phyloP scores from a whole-genome alignment of 108 stramenopile species.

The Skeletonema costatum region DNA sequence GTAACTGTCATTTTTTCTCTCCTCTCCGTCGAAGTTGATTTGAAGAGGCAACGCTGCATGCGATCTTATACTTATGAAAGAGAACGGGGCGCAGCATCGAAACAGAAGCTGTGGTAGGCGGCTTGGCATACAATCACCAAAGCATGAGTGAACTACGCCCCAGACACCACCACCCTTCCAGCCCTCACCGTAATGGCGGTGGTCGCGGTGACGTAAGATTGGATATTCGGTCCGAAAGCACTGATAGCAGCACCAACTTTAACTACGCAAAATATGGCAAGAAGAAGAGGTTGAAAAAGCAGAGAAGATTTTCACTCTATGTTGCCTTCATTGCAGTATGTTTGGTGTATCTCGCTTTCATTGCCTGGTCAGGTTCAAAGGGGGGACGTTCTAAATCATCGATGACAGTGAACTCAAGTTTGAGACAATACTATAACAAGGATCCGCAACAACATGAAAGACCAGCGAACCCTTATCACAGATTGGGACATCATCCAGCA shows the following conservation, averaged over 20 bases:
- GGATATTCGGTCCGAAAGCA: background rate
- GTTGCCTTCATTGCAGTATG: background rate
- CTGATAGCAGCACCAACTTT: background rate
- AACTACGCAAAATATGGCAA: slow-evolving; percentile 35
- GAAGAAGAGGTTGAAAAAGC: background rate
- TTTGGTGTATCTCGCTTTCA: background rate
- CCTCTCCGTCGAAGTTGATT: no score
- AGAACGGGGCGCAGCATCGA: no score
- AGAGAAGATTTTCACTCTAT: background rate
- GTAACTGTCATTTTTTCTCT: no score
- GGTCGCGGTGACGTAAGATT: background rate
- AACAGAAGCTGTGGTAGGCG: no score
- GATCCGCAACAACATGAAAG: background rate
- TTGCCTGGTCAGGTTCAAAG: background rate
- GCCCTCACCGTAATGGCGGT: background rate
- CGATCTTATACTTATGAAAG: no score
- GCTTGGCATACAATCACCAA: background rate
- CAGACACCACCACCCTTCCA: background rate
- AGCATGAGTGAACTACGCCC: background rate
- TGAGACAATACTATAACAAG: background rate
- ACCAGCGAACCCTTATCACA: background rate
- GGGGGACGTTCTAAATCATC: background rate
- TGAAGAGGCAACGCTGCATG: no score
- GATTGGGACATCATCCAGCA: background rate
- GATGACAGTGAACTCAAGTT: background rate